Conservation (phyloP, 495 filamentous ascomycete species). For the Bathelium albidoporum region DNA sequence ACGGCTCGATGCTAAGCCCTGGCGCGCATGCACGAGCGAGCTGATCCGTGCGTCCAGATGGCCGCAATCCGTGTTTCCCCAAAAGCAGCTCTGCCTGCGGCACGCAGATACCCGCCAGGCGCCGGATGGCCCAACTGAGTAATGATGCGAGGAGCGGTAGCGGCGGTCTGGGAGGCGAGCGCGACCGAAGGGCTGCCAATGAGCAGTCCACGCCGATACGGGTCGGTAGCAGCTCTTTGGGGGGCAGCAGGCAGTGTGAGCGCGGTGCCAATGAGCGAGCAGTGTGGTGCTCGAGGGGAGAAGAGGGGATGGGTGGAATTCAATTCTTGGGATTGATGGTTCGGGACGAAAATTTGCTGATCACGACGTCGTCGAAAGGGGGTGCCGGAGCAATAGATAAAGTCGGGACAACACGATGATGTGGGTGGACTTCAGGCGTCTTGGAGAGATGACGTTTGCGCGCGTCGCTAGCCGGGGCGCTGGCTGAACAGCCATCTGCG, state of each 20-base stretch:
- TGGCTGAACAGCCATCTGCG: constrained; percentile 3
- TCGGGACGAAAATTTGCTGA: constrained; percentile 4
- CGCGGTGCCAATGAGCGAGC: background rate
- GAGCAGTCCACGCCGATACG: background rate
- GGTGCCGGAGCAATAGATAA: constrained; percentile 1
- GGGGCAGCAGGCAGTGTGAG: background rate
- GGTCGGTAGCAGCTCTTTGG: background rate
- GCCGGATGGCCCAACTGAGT: background rate
- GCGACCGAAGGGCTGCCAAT: background rate
- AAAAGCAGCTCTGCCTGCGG: background rate
- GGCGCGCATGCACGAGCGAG: background rate
- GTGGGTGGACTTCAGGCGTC: constrained; percentile 4
- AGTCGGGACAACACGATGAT: constrained; percentile 5
- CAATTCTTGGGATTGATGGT: background rate
- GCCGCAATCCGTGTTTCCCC: background rate
- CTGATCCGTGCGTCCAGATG: background rate
- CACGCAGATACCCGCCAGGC: background rate
- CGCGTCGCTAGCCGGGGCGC: constrained; percentile 2
- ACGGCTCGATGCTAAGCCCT: constrained; percentile 2
- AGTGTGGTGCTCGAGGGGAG: background rate
- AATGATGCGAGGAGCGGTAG: background rate
- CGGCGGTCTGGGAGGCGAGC: background rate
- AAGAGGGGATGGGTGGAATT: background rate
- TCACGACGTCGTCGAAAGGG: constrained; percentile 5
- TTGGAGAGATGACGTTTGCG: constrained; percentile 4